Evolutionary conservation across 139 green algal species (phyloP), one percentile per base, ranked within the genome.

Genomic region (Auxenochlorella pyrenoidosa): DNA sequence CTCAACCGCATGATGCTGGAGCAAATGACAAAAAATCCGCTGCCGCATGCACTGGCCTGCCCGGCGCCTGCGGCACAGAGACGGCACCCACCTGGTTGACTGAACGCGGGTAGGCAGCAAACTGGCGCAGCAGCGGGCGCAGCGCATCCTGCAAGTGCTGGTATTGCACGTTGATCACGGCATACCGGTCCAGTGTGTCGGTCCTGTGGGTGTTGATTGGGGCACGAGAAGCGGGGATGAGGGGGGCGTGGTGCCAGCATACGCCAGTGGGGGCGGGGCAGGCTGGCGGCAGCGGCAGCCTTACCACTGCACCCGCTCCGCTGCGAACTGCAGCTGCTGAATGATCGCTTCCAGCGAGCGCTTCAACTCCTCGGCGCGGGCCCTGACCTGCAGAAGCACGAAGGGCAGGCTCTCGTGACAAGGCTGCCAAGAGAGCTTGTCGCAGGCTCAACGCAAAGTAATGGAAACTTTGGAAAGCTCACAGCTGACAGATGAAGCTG

Each of bases 91-190:
- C 82, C 82, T 93, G 90, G 82, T 92, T 93, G 36, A 93, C 86
- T 16, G 75, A 86, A 16, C 75, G 77, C 19, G 91, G 91, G 79
- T 91, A 89, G 16, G 85, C 88, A 3, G 76, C 84, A 51, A 91
- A 94, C 73, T 93, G 91, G 21, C 89, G 71, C 79, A 91, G 78
- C 54, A 94, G 44, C 21, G 91, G 91, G 36, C 91, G 79, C 86
- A 94, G 73, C 75, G 92, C 78, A 30, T 88, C 88, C 21, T 63
- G 26, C 66, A 94, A 65, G n/a, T 90, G 60, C 63, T 93, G 86
- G 24, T 89, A 79, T 86, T 94, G 89, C 70, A 93, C 78, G 81
- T 94, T 94, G 68, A 93, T 47, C 28, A 94, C 89, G 16, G 89
- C 81, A 79, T 89, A 94, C 1, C 87, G 83, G 15, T 93, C 89